These are phyloP conservation scores for Avicennia marina DNA, from an alignment of 257 asterid species.

Conservation along the genomic window DNA sequence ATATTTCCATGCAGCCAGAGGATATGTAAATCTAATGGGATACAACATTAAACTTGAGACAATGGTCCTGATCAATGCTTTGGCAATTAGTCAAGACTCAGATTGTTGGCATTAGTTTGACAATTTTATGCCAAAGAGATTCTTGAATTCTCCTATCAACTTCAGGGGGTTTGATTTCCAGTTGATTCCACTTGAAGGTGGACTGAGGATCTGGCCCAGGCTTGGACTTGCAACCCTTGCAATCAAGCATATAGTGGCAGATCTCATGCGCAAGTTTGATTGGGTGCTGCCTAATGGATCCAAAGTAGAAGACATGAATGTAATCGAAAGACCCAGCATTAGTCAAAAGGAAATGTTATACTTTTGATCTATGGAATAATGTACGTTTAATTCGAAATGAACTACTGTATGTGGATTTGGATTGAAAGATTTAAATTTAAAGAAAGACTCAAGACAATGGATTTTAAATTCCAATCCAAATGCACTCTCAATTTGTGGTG, in stretches of 20 bases:
- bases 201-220: slow-evolving; percentile 24
- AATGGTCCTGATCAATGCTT: slow-evolving; percentile 9
- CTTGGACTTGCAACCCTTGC: slow-evolving; percentile 12
- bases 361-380: no score
- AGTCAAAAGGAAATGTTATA: background rate
- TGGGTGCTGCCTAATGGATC: slow-evolving; percentile 25
- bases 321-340: slow-evolving; percentile 19
- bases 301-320: slow-evolving; percentile 25
- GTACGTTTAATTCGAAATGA: no score
- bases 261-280: slow-evolving; percentile 25
- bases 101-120: slow-evolving; percentile 27
- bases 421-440: no score
- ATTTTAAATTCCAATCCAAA: no score
- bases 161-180: slow-evolving; percentile 17
- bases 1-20: background rate
- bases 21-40: slow-evolving; percentile 13
- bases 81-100: slow-evolving; percentile 19
- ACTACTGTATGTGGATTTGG: no score
- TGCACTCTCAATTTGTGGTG: no score
- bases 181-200: slow-evolving; percentile 30
- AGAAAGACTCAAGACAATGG: no score
- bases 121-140: slow-evolving; percentile 22
- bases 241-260: slow-evolving; percentile 19
- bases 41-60: slow-evolving; percentile 13
- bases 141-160: slow-evolving; percentile 20